Percentiles rank a stretch among this genome's conserved stretches.
phyloP scores from a whole-genome alignment of 306 rosid genomes.

The Corylus heterophylla region DNA sequence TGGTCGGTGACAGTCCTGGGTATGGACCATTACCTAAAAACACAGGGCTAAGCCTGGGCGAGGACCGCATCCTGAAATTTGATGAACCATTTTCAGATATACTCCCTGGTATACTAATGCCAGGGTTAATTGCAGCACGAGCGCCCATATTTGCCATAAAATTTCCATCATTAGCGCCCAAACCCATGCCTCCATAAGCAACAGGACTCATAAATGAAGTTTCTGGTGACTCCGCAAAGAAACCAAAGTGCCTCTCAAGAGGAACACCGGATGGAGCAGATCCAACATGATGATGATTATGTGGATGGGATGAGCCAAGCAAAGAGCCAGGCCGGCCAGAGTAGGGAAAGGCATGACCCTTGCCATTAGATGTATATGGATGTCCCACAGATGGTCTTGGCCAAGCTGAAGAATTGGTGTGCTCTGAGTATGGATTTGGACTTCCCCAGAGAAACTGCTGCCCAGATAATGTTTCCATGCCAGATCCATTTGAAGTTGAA shows the following conservation, averaged over 20 bases:
- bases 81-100: conserved; percentile 74
- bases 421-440: conserved; percentile 64
- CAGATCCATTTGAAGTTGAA: conserved; percentile 67
- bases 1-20: conserved; percentile 52
- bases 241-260: conserved; percentile 86
- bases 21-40: conserved; percentile 76
- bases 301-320: conserved; percentile 59
- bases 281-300: conserved; percentile 73
- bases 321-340: conserved; percentile 62
- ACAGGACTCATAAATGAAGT: conserved; percentile 67
- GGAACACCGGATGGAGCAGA: conserved; percentile 96
- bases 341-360: conserved; percentile 65
- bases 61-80: conserved; percentile 75
- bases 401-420: conserved; percentile 72
- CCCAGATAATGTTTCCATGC: conserved; percentile 86
- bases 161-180: conserved; percentile 68
- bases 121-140: conserved; percentile 50
- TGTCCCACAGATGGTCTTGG: conserved; percentile 62
- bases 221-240: conserved; percentile 83
- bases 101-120: conserved; percentile 62
- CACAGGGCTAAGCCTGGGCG: conserved; percentile 78
- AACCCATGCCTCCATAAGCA: conserved; percentile 63
- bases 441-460: conserved; percentile 99
- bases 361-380: conserved; percentile 73
- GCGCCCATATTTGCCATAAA: conserved; percentile 61